Conservation (phyloP, 164 flowering plant species). For the Nymphaea thermarum region DNA sequence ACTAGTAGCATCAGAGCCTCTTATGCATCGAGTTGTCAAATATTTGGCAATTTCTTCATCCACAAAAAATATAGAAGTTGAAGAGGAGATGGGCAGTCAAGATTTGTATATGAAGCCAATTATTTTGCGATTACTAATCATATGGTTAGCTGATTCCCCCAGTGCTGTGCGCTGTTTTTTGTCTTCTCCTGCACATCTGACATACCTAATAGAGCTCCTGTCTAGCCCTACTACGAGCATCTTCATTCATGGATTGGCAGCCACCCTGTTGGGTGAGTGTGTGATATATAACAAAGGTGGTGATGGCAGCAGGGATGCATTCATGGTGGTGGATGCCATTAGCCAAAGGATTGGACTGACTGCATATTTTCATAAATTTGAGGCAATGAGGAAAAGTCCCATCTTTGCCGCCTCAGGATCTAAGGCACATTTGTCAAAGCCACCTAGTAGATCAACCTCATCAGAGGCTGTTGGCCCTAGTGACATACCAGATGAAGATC, state of each 20-base stretch:
- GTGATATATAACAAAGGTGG: slow-evolving; percentile 46
- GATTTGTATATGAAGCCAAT: slow-evolving; percentile 47
- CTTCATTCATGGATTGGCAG: slow-evolving; percentile 63
- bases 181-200: slow-evolving; percentile 74
- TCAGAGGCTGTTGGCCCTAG: slow-evolving; percentile 66
- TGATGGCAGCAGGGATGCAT: slow-evolving; percentile 51
- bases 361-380: slow-evolving; percentile 63
- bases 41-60: slow-evolving; percentile 79
- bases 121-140: slow-evolving; percentile 65
- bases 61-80: slow-evolving; percentile 37
- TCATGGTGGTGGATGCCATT: slow-evolving; percentile 63
- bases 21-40: slow-evolving; percentile 74
- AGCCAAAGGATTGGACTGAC: slow-evolving; percentile 86
- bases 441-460: slow-evolving; percentile 49
- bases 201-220: slow-evolving; percentile 80
- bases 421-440: slow-evolving; percentile 27
- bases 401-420: slow-evolving; percentile 39
- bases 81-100: slow-evolving; percentile 14
- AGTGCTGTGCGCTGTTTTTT: slow-evolving; percentile 71
- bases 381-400: slow-evolving; percentile 71
- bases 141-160: slow-evolving; percentile 81
- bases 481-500: slow-evolving; percentile 25
- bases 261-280: slow-evolving; percentile 83
- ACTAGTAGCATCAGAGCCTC: slow-evolving; percentile 62
- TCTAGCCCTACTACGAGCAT: slow-evolving; percentile 43